phyloP scores from a whole-genome alignment of 768 basidiomycete genomes.

The Auricularia sp. region DNA sequence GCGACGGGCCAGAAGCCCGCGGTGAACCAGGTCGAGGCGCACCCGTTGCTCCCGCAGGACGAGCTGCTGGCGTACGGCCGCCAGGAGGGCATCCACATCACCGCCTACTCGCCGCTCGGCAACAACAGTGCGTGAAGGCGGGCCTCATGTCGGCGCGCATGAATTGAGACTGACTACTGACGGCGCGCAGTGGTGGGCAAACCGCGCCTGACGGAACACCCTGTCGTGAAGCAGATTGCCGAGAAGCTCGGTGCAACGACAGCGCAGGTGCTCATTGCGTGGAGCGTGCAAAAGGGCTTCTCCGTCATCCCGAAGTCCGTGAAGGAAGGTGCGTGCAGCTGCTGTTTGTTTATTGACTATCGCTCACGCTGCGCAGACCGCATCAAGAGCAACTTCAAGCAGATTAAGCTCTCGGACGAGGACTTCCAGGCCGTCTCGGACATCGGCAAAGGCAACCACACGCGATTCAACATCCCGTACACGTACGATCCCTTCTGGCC shows the following conservation, averaged over 20 bases:
- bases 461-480: slow-evolving; percentile 54
- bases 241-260: slow-evolving; percentile 51
- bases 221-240: slow-evolving; percentile 53
- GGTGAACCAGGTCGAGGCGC: slow-evolving; percentile 76
- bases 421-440: slow-evolving; percentile 53
- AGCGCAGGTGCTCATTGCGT: slow-evolving; percentile 77
- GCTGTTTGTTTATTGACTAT: neutral
- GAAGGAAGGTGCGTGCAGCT: slow-evolving; percentile 7
- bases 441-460: slow-evolving; percentile 39
- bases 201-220: slow-evolving; percentile 60
- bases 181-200: slow-evolving; percentile 41
- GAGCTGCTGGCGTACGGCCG: slow-evolving; percentile 64
- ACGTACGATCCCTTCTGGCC: slow-evolving; percentile 56
- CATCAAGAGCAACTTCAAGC: slow-evolving; percentile 69
- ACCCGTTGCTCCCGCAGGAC: slow-evolving; percentile 69
- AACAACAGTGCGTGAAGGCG: slow-evolving; percentile 52
- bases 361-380: slow-evolving; percentile 30
- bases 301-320: slow-evolving; percentile 86
- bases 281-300: slow-evolving; percentile 66
- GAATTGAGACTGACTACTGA: neutral
- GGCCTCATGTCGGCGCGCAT: no score
- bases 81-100: slow-evolving; percentile 58
- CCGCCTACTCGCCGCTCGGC: slow-evolving; percentile 62
- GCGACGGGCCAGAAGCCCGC: slow-evolving; percentile 67
- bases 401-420: slow-evolving; percentile 54